Percentiles rank a stretch among this genome's conserved stretches.
Evolutionary conservation across 176 grass and related monocot genomes (phyloP).

Genomic region (Rhynchospora pubera): DNA sequence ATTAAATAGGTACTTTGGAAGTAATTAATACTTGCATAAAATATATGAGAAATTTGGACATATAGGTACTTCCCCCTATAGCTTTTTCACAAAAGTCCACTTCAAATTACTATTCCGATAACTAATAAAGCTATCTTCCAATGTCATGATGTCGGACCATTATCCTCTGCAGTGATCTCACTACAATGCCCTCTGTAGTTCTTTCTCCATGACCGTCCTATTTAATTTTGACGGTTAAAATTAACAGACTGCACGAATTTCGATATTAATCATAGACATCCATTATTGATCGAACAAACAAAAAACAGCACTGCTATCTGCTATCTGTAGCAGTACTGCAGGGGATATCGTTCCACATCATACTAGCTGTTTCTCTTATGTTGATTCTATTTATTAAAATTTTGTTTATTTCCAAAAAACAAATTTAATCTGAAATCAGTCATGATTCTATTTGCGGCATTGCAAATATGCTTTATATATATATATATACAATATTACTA

Average conservation of each 20-base stretch:
- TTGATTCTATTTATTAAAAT: not conserved
- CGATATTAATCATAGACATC: too few relatives aligned
- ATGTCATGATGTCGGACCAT: too few relatives aligned
- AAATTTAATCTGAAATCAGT: not conserved
- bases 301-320: too few relatives aligned
- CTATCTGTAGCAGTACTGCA: too few relatives aligned
- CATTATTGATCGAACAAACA: too few relatives aligned
- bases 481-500: not conserved
- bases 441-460: not conserved
- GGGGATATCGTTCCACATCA: too few relatives aligned
- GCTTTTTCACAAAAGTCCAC: not conserved
- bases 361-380: not conserved
- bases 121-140: not conserved
- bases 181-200: too few relatives aligned
- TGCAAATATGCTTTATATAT: not conserved
- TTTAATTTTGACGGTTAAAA: not conserved
- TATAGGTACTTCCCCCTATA: not conserved
- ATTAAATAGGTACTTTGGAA: not conserved
- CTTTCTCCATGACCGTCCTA: not conserved
- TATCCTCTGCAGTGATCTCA: too few relatives aligned
- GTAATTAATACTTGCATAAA: not conserved
- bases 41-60: not conserved
- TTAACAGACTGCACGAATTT: too few relatives aligned
- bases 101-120: not conserved
- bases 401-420: not conserved